Base-by-base conservation (phyloP, 2,329 filamentous ascomycete species). In the Sphaerulina populicola region DNA sequence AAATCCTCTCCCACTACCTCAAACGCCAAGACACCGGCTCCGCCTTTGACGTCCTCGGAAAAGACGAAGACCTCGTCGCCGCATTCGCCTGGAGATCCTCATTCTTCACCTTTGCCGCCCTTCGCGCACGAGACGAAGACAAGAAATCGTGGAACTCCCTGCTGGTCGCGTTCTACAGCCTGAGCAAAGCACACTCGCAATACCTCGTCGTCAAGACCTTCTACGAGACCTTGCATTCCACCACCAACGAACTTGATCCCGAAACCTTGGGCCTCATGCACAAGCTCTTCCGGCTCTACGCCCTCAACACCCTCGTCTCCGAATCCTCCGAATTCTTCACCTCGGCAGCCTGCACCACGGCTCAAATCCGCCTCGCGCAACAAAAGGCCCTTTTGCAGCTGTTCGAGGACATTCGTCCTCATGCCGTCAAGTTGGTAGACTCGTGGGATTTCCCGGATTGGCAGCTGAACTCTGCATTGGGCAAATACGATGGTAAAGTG, bases 191-290 rank as follows among this genome's bases (percentile, higher is more conserved):
- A 0, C 84, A 86, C 66, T 84, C 82, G 0, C 84, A 89, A 68
- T 88, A 88, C 68, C 77, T 88, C 59, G 77, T 88, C 0, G 84
- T 88, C 57, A 88, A 86, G 75, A 86, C 82, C 72, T 89, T 88
- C 72, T 87, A 93, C 70, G 74, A 81, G 3, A 74, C 79, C 1
- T 78, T 91, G 15, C 78, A 81, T 35, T 14, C 33, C 15, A 75
- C 78, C 9, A 68, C 68, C n/a, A 66, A 73, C 10, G 72, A 77
- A 12, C 70, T 86, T 29, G 79, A 83, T 62, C 62, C 73, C 0
- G 73, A 76, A 49, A 85, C 82, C 0, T 69, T 77, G 11, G 67
- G 68, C 0, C 63, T 86, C 8, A 70, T 88, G 60, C 78, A 81
- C 69, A 81, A 81, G 60, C 74, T 85, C 31, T 85, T 83, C 77